Evolutionary conservation across 129 eudicot genomes (phyloP).

Genomic region (Cynara cardunculus): DNA sequence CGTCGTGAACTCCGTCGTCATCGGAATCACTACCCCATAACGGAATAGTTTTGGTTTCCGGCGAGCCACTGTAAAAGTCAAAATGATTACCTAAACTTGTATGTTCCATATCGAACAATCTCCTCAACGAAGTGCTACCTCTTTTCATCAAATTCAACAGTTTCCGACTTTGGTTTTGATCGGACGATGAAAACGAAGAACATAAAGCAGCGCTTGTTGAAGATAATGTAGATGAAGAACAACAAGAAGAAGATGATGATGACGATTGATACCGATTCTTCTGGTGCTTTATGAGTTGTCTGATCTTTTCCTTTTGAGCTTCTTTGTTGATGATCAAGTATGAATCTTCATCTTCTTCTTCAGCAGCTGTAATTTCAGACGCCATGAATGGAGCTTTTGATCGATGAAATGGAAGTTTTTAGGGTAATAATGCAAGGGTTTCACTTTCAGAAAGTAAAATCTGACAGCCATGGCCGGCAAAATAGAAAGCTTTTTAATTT

Average conservation of each 20-base stretch:
- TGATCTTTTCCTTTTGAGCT: constrained; percentile 44
- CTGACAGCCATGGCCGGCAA: constrained; percentile 24
- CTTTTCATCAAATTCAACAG: constrained; percentile 61
- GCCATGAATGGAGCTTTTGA: constrained; percentile 34
- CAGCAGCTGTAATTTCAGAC: constrained; percentile 47
- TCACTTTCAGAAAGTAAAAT: constrained; percentile 19
- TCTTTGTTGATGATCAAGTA: constrained; percentile 35
- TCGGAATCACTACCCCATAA: constrained; percentile 81
- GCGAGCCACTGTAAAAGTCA: constrained; percentile 50
- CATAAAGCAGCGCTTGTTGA: constrained; percentile 23
- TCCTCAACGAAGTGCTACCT: constrained; percentile 62
- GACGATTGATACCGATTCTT: constrained; percentile 42
- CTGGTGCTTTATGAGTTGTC: constrained; percentile 47
- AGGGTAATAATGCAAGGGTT: background rate
- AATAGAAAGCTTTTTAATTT: background rate
- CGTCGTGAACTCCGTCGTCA: constrained; percentile 41
- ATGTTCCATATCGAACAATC: constrained; percentile 80
- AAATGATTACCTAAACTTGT: constrained; percentile 59
- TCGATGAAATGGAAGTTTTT: constrained; percentile 7
- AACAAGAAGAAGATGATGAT: constrained; percentile 36
- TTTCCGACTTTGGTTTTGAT: constrained; percentile 27
- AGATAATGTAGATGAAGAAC: constrained; percentile 37
- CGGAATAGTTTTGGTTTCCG: constrained; percentile 48
- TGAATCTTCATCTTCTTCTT: constrained; percentile 41
- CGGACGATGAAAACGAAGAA: constrained; percentile 42